These are phyloP conservation scores for Fusarium buharicum DNA, from an alignment of 2,329 filamentous ascomycete genomes.

Conservation along the genomic window DNA sequence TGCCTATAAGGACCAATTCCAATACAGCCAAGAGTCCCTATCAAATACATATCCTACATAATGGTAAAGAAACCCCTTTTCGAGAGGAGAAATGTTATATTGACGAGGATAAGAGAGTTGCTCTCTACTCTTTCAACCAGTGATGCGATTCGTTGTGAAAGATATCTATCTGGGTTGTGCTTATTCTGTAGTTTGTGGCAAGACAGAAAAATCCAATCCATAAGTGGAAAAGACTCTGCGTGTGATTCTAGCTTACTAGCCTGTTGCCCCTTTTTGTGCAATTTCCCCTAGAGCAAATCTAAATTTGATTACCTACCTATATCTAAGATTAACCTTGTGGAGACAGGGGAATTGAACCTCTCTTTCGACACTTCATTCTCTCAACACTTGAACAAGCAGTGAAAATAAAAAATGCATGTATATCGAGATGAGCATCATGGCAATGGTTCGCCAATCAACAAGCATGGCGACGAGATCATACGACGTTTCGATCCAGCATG, in stretches of 20 bases:
- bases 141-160: no score
- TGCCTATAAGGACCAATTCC: no score
- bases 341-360: neutral
- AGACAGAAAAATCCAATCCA: no score
- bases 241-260: neutral
- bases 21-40: no score
- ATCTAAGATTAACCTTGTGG: neutral
- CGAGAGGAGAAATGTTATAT: no score
- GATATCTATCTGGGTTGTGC: no score
- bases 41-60: no score
- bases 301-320: neutral
- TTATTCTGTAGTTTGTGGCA: no score
- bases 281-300: neutral
- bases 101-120: no score
- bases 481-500: slow-evolving; percentile 2
- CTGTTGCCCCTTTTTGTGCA: neutral
- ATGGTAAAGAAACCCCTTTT: no score
- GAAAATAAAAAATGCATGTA: neutral
- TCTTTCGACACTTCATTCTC: neutral
- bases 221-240: no score
- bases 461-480: neutral
- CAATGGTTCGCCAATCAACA: neutral
- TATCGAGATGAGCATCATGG: neutral
- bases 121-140: no score
- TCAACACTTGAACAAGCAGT: neutral